Base-by-base conservation (phyloP, 208 protist genomes). In the Porcisia hertigi region DNA sequence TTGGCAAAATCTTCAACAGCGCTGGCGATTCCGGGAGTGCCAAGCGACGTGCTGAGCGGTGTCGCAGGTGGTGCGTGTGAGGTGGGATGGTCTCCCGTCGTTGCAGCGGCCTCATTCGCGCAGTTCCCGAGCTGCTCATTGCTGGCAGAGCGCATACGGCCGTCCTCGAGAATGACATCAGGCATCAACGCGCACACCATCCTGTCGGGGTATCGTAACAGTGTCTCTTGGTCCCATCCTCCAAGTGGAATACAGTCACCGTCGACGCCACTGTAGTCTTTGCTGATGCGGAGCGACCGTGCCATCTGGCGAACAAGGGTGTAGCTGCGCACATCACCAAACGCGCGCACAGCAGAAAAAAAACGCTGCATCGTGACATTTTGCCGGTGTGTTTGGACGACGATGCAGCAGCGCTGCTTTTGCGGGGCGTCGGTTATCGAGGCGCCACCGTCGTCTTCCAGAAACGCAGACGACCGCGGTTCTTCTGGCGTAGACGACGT, bases 351-450 rank as follows among this genome's bases (percentile, higher is more conserved):
- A 12, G 78, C 82, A 43, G 87, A 80, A 73, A 96, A 96, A 54
- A 96, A 94, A 12, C 64, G 58, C 78, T 92, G 86, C 87, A 96
- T 94, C 11, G 92, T 96, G 66, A 81, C 80, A 34, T 81, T 74
- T 71, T 96, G 92, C 41, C 92, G 86, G 58, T 96, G 92, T 58
- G 88, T 94, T 76, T 96, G 92, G 52, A 96, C 92, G 18, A 96
- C 88, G 66, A 96, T 80, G 75, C 86, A 79, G 65, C 79, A 76
- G 62, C 82, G 75, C 55, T 67, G 43, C 71, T 75, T 82, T 59
- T 49, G 71, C 18, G 63, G 49, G 2, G 43, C 25, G 36, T 20
- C 54, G 8, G 39, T 5, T 47, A 36, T 25, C 63, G 63, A 20
- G n/a, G 55, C 20, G 23, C 23, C n/a, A 9, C 55, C 55, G 55